These are phyloP conservation scores for Litchi chinensis DNA, from an alignment of 345 rosid species.

Conservation along the genomic window DNA sequence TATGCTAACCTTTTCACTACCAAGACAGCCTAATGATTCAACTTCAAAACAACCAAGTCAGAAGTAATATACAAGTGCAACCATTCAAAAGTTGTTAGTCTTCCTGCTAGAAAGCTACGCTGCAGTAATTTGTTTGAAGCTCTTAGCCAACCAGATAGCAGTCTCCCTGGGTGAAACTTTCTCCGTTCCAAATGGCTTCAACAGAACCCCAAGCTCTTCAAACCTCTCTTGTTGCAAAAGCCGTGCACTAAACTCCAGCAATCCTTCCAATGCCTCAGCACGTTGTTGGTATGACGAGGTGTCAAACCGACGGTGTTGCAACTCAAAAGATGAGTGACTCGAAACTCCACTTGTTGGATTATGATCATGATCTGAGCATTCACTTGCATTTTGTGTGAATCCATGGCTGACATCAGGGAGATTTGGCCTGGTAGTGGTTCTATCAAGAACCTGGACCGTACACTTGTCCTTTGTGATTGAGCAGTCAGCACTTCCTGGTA, in stretches of 20 bases:
- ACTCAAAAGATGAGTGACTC: slow-evolving; percentile 51
- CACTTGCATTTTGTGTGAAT: slow-evolving; percentile 24
- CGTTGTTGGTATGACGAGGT: slow-evolving; percentile 91
- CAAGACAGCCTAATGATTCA: slow-evolving; percentile 11
- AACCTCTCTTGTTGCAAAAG: slow-evolving; percentile 71
- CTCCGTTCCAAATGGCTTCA: slow-evolving; percentile 93
- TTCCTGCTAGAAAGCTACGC: slow-evolving; percentile 32
- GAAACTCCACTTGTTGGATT: slow-evolving; percentile 43
- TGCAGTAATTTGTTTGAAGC: slow-evolving; percentile 77
- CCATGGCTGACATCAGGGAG: slow-evolving; percentile 35
- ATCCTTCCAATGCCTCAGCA: slow-evolving; percentile 92
- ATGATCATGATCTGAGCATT: slow-evolving; percentile 26
- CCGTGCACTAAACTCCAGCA: slow-evolving; percentile 92
- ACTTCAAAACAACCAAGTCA: not conserved
- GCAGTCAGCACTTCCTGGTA: slow-evolving; percentile 36
- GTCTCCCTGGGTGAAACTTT: slow-evolving; percentile 95
- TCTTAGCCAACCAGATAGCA: slow-evolving; percentile 94
- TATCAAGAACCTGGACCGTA: slow-evolving; percentile 45
- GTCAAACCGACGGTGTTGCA: slow-evolving; percentile 66
- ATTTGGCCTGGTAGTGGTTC: slow-evolving; percentile 26
- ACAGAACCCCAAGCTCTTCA: slow-evolving; percentile 82
- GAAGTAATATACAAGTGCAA: slow-evolving; percentile 19
- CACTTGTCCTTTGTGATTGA: slow-evolving; percentile 92
- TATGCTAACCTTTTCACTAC: not conserved
- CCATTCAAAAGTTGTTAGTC: not conserved